Percentiles rank a stretch among this genome's conserved stretches.
Conservation (phyloP, 257 asterid genomes). For the Rauvolfia tetraphylla region DNA sequence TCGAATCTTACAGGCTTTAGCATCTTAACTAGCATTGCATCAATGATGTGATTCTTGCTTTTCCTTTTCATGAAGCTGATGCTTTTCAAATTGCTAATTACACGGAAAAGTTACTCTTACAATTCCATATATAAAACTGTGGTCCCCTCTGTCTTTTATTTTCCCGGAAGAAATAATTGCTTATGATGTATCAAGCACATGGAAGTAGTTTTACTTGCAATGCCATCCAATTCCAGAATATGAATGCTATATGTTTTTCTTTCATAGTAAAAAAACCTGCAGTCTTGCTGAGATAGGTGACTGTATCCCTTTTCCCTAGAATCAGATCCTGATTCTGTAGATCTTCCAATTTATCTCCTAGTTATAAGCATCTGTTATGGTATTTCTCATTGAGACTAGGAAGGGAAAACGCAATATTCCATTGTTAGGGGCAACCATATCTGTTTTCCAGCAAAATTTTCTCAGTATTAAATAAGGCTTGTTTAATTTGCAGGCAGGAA, state of each 20-base stretch:
- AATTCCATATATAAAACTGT: neutral
- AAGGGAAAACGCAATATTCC: neutral
- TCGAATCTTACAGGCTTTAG: neutral
- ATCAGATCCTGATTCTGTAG: neutral
- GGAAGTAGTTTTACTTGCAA: neutral
- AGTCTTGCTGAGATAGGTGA: neutral
- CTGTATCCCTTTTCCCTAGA: neutral
- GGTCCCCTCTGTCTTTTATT: neutral
- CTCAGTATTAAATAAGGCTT: neutral
- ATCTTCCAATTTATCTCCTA: neutral
- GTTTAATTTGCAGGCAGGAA: slow-evolving; percentile 61
- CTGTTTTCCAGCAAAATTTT: neutral
- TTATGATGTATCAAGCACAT: neutral
- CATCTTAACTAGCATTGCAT: neutral
- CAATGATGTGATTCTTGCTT: neutral
- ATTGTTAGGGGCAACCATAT: neutral
- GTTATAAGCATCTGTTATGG: neutral
- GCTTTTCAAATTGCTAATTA: neutral
- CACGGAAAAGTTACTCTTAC: neutral
- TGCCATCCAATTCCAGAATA: neutral
- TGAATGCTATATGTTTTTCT: neutral
- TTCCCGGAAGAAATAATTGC: neutral
- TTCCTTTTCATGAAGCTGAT: neutral
- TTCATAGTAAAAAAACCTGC: neutral
- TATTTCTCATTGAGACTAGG: neutral